A percentile compares a stretch with the other conserved stretches of the same genome.
Conservation (phyloP, 768 basidiomycete genomes). For the Collybia mongolica region DNA sequence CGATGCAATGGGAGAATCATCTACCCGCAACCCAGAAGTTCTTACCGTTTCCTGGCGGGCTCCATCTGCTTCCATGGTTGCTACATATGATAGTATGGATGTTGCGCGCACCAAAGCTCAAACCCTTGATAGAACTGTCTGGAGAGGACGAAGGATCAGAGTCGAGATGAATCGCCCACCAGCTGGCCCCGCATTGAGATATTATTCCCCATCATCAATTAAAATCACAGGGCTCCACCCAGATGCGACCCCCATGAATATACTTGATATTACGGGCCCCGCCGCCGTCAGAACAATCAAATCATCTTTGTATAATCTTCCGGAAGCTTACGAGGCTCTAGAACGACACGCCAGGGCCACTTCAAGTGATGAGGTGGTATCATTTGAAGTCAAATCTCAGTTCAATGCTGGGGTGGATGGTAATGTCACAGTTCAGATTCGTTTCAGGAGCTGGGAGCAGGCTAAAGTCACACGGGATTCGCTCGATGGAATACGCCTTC, state of each 20-base stretch:
- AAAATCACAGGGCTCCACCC: slow-evolving; percentile 42
- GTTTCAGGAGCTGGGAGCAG: slow-evolving; percentile 48
- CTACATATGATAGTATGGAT: slow-evolving; percentile 32
- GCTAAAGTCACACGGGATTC: slow-evolving; percentile 37
- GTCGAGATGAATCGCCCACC: slow-evolving; percentile 43
- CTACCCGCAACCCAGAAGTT: slow-evolving; percentile 30
- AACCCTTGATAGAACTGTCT: slow-evolving; percentile 32
- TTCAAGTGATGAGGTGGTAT: slow-evolving; percentile 14
- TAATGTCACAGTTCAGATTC: slow-evolving; percentile 33
- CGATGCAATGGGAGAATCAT: slow-evolving; percentile 40
- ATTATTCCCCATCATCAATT: slow-evolving; percentile 31
- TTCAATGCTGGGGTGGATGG: slow-evolving; percentile 25
- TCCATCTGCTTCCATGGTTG: slow-evolving; percentile 47
- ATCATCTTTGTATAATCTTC: slow-evolving; percentile 17
- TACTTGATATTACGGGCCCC: slow-evolving; percentile 30
- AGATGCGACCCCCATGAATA: slow-evolving; percentile 17
- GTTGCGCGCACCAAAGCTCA: slow-evolving; percentile 32
- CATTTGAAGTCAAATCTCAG: slow-evolving; percentile 22
- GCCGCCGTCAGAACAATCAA: slow-evolving; percentile 16
- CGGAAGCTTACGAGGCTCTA: slow-evolving; percentile 18
- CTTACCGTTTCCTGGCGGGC: slow-evolving; percentile 51
- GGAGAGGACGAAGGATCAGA: slow-evolving; percentile 43
- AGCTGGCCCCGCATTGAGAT: slow-evolving; percentile 21
- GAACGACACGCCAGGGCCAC: slow-evolving; percentile 19
- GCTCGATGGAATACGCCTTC: slow-evolving; percentile 30